These are phyloP conservation scores for Selenicereus undatus DNA, from an alignment of 148 eudicot species.

Conservation along the genomic window DNA sequence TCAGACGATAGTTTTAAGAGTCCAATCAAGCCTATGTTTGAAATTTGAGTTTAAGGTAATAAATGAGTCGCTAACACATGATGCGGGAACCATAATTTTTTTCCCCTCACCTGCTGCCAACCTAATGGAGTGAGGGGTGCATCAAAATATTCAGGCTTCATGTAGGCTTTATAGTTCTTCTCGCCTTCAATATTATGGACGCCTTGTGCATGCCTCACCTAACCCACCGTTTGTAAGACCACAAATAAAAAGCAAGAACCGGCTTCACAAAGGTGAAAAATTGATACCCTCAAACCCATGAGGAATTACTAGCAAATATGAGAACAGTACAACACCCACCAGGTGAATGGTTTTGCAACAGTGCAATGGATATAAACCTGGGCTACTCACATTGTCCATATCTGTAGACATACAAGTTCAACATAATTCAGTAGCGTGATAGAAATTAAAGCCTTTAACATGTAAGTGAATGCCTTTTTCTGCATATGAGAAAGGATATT, in stretches of 20 bases:
- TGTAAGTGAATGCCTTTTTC: not conserved
- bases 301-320: slow-evolving; percentile 20
- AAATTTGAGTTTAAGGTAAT: not conserved
- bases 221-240: slow-evolving; percentile 28
- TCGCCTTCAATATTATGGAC: slow-evolving; percentile 92
- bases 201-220: slow-evolving; percentile 99
- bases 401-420: slow-evolving; percentile 29
- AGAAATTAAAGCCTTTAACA: not conserved
- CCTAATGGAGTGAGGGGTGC: slow-evolving; percentile 85
- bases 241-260: slow-evolving; percentile 29
- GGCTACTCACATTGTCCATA: slow-evolving; percentile 59
- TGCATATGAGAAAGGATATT: not conserved
- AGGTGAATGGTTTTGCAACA: slow-evolving; percentile 86
- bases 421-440: not conserved
- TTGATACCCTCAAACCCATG: slow-evolving; percentile 20
- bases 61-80: not conserved
- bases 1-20: not conserved
- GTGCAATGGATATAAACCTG: slow-evolving; percentile 69
- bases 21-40: not conserved
- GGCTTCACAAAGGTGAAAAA: slow-evolving; percentile 25
- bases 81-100: slow-evolving; percentile 12
- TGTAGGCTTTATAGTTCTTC: slow-evolving; percentile 73
- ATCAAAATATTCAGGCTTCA: slow-evolving; percentile 91
- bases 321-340: slow-evolving; percentile 49
- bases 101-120: slow-evolving; percentile 80